Base-by-base conservation (phyloP, 306 rosid species). In the Dalbergia cultrata region DNA sequence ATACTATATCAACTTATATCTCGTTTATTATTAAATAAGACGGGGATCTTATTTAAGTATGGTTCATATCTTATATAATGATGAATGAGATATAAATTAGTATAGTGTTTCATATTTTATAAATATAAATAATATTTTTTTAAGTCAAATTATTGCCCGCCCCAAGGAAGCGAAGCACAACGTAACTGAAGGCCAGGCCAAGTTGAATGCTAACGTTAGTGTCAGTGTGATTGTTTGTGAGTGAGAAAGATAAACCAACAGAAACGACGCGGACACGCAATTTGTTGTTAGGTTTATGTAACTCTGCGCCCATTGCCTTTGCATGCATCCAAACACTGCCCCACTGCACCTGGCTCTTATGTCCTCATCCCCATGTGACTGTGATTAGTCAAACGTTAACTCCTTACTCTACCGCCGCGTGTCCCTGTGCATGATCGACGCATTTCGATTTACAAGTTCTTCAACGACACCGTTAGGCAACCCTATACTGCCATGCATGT, bases 181-280 rank as follows among this genome's bases (percentile, higher is more conserved):
- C 8, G 70, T 61, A 60, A 63, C 22, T 5, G 45, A 75, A 31
- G 17, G 10, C 49, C 41, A 22, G 31, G 31, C 31, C 31, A 26
- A 54, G 54, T 0, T 45, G 64, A 70, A 60, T 19, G 3, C 31
- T 26, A 80, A 31, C 8, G 47, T 17, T 34, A 37, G 76, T 69
- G 77, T 79, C 43, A 59, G 77, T 18, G 73, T 52, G 81, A 65
- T 52, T 56, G 45, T 45, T 43, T 3, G 26, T 54, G 74, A 8
- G 37, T 11, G 13, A 10, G 47, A 41, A 11, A 53, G 37, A 34
- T 9, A 62, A 66, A 62, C 34, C 64, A 81, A 74, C 50, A 74
- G 44, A 82, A 75, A 68, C 62, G 85, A 81, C 43, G 78, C 26
- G 13, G 81, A 68, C 77, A 81, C 77, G 84, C 75, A 68, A 45